These are phyloP conservation scores for Apophysomyces sp. DNA, from an alignment of 371 early-diverging fungal genomes.

Conservation along the genomic window DNA sequence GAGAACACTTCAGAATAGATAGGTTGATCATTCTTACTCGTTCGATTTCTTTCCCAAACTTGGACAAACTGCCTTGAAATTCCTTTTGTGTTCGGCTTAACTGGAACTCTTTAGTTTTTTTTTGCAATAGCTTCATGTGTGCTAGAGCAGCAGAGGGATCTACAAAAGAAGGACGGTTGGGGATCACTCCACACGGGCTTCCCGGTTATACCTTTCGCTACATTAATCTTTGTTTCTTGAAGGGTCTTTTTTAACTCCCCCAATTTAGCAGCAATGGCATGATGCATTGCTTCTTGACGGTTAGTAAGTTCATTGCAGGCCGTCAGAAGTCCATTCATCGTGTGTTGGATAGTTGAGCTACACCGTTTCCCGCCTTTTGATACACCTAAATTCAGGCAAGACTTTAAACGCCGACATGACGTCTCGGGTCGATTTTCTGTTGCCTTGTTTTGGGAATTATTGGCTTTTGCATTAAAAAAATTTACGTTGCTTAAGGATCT, in stretches of 20 bases:
- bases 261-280: conserved; percentile 15
- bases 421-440: not conserved
- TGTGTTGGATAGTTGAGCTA: too few species aligned
- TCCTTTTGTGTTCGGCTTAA: conserved; percentile 69
- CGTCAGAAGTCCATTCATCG: conserved; percentile 21
- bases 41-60: conserved; percentile 79
- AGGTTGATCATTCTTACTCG: conserved; percentile 54
- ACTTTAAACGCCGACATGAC: not conserved
- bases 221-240: conserved; percentile 17
- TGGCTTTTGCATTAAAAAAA: too few species aligned
- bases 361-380: too few species aligned
- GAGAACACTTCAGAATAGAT: too few species aligned
- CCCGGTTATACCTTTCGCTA: conserved; percentile 21
- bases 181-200: not conserved
- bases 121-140: conserved; percentile 10
- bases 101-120: conserved; percentile 20
- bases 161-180: conserved; percentile 3
- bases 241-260: conserved; percentile 13
- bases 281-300: conserved; percentile 21
- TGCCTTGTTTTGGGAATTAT: too few species aligned
- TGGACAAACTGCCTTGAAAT: conserved; percentile 56
- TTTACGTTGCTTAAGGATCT: too few species aligned
- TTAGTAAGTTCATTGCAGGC: conserved; percentile 17
- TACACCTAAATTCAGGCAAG: not conserved
- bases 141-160: not conserved